phyloP scores from a whole-genome alignment of 257 asterid genomes.

The Scutellaria galericulata region DNA sequence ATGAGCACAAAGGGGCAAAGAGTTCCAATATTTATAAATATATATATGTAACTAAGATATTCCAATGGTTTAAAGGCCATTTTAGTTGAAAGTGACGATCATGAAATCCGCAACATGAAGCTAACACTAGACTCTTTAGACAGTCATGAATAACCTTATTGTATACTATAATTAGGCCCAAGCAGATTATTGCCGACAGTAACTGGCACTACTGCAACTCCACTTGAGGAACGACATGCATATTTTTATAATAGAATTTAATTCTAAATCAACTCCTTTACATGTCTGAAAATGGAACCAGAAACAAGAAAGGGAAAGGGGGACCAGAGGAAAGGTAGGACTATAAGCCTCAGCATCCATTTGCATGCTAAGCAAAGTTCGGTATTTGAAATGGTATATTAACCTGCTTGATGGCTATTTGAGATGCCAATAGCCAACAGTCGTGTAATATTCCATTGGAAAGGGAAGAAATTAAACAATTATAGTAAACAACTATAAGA shows the following conservation, averaged over 20 bases:
- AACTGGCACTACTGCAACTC: constrained; percentile 3
- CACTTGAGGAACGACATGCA: constrained; percentile 4
- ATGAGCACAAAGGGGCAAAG: no score
- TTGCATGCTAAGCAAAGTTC: constrained; percentile 15
- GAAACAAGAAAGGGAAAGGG: not conserved
- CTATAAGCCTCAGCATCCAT: constrained; percentile 6
- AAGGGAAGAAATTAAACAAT: not conserved
- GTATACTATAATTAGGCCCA: constrained; percentile 1
- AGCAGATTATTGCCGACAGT: constrained; percentile 21
- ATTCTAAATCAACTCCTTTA: not conserved
- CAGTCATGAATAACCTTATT: not conserved
- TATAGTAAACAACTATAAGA: not conserved
- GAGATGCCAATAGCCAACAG: constrained; percentile 21
- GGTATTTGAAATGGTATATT: not conserved
- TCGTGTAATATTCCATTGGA: not conserved
- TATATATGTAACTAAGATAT: not conserved
- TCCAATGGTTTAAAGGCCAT: not conserved
- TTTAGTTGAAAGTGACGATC: not conserved
- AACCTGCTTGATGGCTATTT: constrained; percentile 3
- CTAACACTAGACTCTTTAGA: not conserved
- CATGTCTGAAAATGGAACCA: constrained; percentile 24
- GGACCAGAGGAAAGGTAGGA: constrained; percentile 6
- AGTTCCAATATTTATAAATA: not conserved
- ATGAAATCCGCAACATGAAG: constrained; percentile 9
- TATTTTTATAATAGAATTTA: not conserved